Percentiles rank a stretch among this genome's conserved stretches.
Conservation (phyloP, 169 alveolate species). For the Plasmodium inui region DNA sequence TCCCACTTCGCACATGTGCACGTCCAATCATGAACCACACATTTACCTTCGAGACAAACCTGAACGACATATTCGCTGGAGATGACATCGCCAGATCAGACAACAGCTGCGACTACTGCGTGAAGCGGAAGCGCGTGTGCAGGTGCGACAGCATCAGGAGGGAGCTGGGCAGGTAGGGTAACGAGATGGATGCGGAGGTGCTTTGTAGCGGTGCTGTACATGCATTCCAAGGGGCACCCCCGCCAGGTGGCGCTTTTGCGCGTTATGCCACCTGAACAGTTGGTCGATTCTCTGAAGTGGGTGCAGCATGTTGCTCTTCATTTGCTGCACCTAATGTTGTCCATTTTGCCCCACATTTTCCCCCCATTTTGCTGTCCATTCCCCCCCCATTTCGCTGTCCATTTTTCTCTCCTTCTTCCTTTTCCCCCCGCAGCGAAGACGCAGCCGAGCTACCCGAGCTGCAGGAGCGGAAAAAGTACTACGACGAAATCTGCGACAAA, state of each 20-base stretch:
- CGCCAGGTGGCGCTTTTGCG: neutral
- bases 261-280: neutral
- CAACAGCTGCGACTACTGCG: slow-evolving; percentile 53
- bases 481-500: slow-evolving; percentile 70
- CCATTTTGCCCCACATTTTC: neutral
- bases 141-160: slow-evolving; percentile 64
- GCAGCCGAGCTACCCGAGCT: slow-evolving; percentile 7
- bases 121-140: slow-evolving; percentile 63
- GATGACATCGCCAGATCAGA: slow-evolving; percentile 42
- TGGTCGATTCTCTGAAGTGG: neutral
- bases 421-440: slow-evolving; percentile 28
- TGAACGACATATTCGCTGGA: slow-evolving; percentile 69
- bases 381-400: neutral
- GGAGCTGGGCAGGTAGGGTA: slow-evolving; percentile 67
- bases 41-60: slow-evolving; percentile 45
- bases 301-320: neutral
- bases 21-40: neutral
- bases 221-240: neutral
- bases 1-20: neutral
- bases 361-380: neutral
- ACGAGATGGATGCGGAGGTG: neutral
- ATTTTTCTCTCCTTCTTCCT: neutral
- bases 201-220: too few species aligned
- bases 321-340: neutral
- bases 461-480: slow-evolving; percentile 19